Percentiles rank a stretch among this genome's conserved stretches.
Conservation (phyloP, 306 rosid genomes). For the Fragaria vesca region DNA sequence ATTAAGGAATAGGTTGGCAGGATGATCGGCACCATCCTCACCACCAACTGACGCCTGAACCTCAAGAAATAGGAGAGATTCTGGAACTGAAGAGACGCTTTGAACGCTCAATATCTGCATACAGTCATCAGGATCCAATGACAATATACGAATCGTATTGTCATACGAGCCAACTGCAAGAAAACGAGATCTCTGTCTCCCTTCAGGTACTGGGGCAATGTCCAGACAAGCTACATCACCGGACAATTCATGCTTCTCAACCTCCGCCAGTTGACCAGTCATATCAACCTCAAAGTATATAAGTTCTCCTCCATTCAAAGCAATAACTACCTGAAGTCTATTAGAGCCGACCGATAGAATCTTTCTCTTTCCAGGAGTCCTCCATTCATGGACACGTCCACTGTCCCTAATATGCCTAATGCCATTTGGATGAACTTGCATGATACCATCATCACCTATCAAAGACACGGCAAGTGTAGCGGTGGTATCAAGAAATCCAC, state of each 20-base stretch:
- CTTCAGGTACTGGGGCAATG: constrained; percentile 96
- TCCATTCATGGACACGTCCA: constrained; percentile 96
- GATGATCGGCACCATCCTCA: constrained; percentile 97
- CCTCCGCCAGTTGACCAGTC: constrained; percentile 94
- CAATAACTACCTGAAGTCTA: constrained; percentile 94
- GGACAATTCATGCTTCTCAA: constrained; percentile 95
- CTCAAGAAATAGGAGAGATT: constrained; percentile 93
- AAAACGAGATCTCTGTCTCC: constrained; percentile 89
- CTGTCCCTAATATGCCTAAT: constrained; percentile 99
- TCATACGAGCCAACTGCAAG: constrained; percentile 96
- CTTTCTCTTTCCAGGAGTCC: constrained; percentile 96
- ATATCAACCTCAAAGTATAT: constrained; percentile 93
- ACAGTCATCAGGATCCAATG: constrained; percentile 92
- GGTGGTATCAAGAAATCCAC: constrained; percentile 95
- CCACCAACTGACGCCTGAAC: constrained; percentile 93
- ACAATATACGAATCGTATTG: constrained; percentile 79
- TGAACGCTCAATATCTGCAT: constrained; percentile 89
- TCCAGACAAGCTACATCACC: constrained; percentile 95
- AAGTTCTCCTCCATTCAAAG: constrained; percentile 94
- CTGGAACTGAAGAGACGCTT: constrained; percentile 90
- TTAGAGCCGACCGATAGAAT: constrained; percentile 87
- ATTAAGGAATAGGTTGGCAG: constrained; percentile 92
- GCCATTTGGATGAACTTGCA: constrained; percentile 99
- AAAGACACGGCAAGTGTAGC: constrained; percentile 94
- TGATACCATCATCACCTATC: constrained; percentile 96